Base-by-base conservation (phyloP, 345 rosid species). In the Ceriops zippeliana region DNA sequence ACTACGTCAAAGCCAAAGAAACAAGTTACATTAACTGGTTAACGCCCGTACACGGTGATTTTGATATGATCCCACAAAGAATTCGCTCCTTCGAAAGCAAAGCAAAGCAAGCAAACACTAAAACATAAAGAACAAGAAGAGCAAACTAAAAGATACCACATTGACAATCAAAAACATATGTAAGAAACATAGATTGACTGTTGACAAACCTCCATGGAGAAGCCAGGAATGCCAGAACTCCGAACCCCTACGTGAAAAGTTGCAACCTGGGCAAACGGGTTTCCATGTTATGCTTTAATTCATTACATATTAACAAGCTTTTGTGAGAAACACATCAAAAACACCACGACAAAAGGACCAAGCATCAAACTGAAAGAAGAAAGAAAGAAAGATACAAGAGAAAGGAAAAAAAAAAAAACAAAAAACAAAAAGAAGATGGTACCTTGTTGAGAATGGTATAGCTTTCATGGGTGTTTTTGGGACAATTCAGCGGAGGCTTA, bases 201-300 rank as follows among this genome's bases (percentile, higher is more conserved):
- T 61, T 27, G 21, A 67, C 74, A 38, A 62, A 77, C 83, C 80
- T 68, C 79, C 75, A 49, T 71, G 38, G 54, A 58, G 71, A 60
- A 63, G 34, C 80, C 71, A 42, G 74, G 62, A 79, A 83, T 74
- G 73, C 70, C n/a, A 47, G 73, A 70, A 42, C 49, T 42, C 17
- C 13, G 49, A 15, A 42, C 49, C 34, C 61, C 66, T 74, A 79
- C 82, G 80, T 85, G 58, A 59, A 77, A 79, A 42, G 65, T 78
- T 72, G 66, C 62, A 66, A 66, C 69, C 70, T 72, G 80, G 46
- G 69, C 59, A 84, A 73, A 75, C 71, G 81, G 81, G 79, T 62
- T 73, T 75, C 79, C 74, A 78, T 71, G 76, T 74, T 58, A 69
- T 42, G 73, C 72, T 56, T 62, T 69, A 78, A 72, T 74, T 64